Evolutionary conservation across 2,329 filamentous ascomycete species (phyloP), one percentile per base, ranked within the genome.

Genomic region (Trichoderma sp.): DNA sequence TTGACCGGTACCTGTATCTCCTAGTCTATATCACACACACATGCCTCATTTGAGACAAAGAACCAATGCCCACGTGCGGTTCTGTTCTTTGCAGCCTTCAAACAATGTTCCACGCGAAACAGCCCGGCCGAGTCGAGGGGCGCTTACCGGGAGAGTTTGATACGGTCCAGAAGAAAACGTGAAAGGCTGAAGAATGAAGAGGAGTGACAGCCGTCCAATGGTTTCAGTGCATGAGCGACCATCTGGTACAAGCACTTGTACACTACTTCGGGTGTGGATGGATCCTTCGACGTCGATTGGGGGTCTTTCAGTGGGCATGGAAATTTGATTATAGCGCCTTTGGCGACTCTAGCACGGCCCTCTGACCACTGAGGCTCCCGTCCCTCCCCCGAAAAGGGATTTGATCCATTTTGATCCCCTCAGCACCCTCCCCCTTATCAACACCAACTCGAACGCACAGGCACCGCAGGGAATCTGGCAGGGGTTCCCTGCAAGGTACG

Each of bases 291-390:
- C n/a, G 33, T 63, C 60, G 60, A 63, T 35, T 63, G 60, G 59
- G 29, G 45, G 65, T n/a, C 53, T 29, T 21, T 35, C 60, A 24
- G 45, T 35, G 60, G 60, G 16, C 62, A 29, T 41, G 50, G 31
- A 35, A 71, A 71, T 53, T 75, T 56, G 53, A 45, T 71, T 65
- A 27, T 66, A 75, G 74, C 74, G 74, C 74, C 38, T 60, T 53
- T 71, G 67, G 67, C 62, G 74, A 63, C 62, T 69, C 56, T 69
- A 62, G 31, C 53, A 38, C 67, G 27, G 12, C 60, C 38, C 53
- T 35, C 56, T 53, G 65, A 12, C 65, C 63, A 74, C 71, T 65
- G 50, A 66, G 65, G 64, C 65, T 31, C 24, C 62, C 65, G 63
- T 50, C 59, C 69, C 50, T 64, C 53, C 71, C 73, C 73, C 59